Evolutionary conservation across 2,329 filamentous ascomycete genomes (phyloP), one percentile per base, ranked within the genome.

Genomic region (Didymella exigua): DNA sequence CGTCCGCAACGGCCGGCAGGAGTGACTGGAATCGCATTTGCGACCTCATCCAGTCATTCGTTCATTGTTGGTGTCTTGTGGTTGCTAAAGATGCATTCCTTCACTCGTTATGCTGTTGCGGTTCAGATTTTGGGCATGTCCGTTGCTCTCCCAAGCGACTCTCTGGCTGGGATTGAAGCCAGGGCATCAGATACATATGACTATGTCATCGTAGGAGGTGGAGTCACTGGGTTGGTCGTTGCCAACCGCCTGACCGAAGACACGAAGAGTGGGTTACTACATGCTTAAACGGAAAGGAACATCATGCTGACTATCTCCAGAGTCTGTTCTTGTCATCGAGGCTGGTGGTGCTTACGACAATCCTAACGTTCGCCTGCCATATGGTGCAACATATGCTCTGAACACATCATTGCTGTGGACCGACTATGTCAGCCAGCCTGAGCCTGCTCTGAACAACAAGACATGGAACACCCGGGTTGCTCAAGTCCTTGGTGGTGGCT

Each of bases 121-220:
- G 23, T 59, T 27, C 55, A 61, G 48, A 50, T 61, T 38, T 23
- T 66, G 29, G 58, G 61, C 21, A 21, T 61, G 30, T 43, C 57
- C 16, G 34, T 41, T 18, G 62, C 62, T 36, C 51, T 63, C 16
- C 57, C 59, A n/a, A 56, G 49, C 19, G 24, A 48, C 26, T 30
- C 30, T 16, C 40, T 43, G 1, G 40, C 46, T 29, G 37, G 50
- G 29, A 42, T 44, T 4, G 26, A 57, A 21, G 8, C 29, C 19
- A 44, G 54, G 29, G 55, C 36, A 26, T 49, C 52, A 14, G 46
- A 65, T 24, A 62, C 65, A 10, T 67, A 60, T 21, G 68, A 70
- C 49, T 70, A 69, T 48, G 58, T 70, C 6, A 60, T 70, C 13
- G 57, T 70, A 21, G 68, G 68, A 26, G 68, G 64, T n/a, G 68